phyloP scores from a whole-genome alignment of 2,329 filamentous ascomycete species.

The Talaromyces sp. region DNA sequence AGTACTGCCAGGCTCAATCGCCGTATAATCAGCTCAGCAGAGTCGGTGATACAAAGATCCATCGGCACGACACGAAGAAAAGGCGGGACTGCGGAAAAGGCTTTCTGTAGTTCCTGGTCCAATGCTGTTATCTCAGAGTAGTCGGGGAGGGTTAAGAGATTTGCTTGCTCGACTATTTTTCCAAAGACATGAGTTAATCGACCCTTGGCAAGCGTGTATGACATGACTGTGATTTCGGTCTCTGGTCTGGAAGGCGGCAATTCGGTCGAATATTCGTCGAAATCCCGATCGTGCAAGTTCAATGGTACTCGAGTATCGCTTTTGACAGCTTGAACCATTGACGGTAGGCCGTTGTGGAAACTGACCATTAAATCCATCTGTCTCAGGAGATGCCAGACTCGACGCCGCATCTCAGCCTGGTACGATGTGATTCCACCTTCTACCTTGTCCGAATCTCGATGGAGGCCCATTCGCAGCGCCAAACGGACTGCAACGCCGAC shows the following conservation, averaged over 20 bases:
- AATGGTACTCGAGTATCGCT: constrained; percentile 4
- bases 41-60: background rate
- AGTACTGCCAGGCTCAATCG: constrained; percentile 2
- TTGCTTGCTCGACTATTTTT: constrained; percentile 4
- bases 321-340: constrained; percentile 3
- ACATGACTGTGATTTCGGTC: constrained; percentile 4
- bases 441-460: constrained; percentile 2
- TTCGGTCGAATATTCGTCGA: background rate
- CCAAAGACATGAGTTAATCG: background rate
- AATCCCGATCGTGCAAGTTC: constrained; percentile 2
- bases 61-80: constrained; percentile 2
- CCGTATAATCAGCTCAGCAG: constrained; percentile 1
- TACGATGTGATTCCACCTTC: constrained; percentile 2
- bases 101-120: constrained; percentile 2
- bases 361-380: constrained; percentile 5
- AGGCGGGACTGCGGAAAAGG: background rate
- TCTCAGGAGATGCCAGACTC: constrained; percentile 3
- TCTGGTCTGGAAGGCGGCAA: background rate
- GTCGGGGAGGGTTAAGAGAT: background rate
- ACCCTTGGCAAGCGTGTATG: constrained; percentile 2
- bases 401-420: constrained; percentile 2
- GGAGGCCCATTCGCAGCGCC: constrained; percentile 2
- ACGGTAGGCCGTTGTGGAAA: constrained; percentile 1
- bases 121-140: constrained; percentile 2
- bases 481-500: constrained; percentile 4